Evolutionary conservation across 2,329 filamentous ascomycete genomes (phyloP).

Genomic region (Cryphonectria nitschkei): DNA sequence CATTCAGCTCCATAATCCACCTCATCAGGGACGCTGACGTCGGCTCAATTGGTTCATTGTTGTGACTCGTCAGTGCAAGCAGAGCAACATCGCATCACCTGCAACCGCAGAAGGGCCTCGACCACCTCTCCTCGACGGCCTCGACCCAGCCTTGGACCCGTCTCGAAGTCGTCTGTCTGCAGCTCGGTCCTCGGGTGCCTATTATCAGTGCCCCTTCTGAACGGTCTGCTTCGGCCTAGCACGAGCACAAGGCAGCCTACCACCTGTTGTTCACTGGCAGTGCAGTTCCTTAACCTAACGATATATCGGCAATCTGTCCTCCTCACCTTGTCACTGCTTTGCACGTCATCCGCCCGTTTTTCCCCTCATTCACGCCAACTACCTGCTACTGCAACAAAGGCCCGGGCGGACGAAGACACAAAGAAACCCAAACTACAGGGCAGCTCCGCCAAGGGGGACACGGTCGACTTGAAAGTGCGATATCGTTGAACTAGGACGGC

Average conservation of each 20-base stretch:
- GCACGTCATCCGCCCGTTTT: not conserved
- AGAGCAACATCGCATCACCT: constrained; percentile 12
- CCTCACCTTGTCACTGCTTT: not conserved
- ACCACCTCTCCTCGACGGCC: constrained; percentile 21
- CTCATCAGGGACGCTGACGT: constrained; percentile 25
- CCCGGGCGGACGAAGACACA: not conserved
- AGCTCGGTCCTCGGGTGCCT: constrained; percentile 21
- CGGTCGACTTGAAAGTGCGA: constrained; percentile 9
- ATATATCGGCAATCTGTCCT: constrained; percentile 19
- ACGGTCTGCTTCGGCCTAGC: constrained; percentile 11
- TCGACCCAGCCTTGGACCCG: constrained; percentile 23
- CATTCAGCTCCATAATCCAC: not conserved
- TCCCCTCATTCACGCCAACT: not conserved
- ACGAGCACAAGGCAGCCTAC: not conserved
- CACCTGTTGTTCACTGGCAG: constrained; percentile 1
- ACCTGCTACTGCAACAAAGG: not conserved
- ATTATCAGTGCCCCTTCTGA: not conserved
- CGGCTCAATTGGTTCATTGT: constrained; percentile 18
- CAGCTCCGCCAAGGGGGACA: not conserved
- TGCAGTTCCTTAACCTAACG: constrained; percentile 3
- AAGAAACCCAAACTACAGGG: not conserved
- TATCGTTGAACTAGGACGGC: constrained; percentile 39
- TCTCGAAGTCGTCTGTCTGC: constrained; percentile 26
- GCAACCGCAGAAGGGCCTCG: constrained; percentile 17
- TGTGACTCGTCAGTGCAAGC: constrained; percentile 22